phyloP scores from a whole-genome alignment of 768 basidiomycete genomes.

The Mycena capillaripes region DNA sequence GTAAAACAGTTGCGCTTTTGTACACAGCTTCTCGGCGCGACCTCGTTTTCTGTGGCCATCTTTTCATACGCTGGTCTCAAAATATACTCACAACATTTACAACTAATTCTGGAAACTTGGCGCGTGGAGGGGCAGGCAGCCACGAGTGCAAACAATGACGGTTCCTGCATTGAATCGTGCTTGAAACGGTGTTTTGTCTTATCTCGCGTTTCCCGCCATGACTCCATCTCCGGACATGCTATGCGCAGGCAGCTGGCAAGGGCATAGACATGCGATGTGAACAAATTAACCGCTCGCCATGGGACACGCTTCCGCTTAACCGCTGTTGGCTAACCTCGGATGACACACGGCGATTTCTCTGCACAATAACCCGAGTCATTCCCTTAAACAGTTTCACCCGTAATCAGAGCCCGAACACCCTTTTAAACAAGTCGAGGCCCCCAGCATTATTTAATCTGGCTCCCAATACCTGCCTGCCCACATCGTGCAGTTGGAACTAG shows the following conservation, averaged over 20 bases:
- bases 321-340: constrained; percentile 48
- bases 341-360: constrained; percentile 52
- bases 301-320: background rate
- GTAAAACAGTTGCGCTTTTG: too few species aligned
- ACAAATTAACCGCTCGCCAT: background rate
- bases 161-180: background rate
- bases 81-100: too few species aligned
- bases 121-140: too few species aligned
- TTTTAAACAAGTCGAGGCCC: too few species aligned
- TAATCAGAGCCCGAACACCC: constrained; percentile 16
- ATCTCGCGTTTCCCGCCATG: background rate
- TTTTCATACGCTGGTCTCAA: too few species aligned
- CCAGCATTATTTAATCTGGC: constrained; percentile 17
- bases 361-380: constrained; percentile 43
- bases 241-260: background rate
- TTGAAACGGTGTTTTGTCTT: constrained; percentile 10
- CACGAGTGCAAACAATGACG: background rate
- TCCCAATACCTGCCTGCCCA: background rate
- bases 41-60: too few species aligned
- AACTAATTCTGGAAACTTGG: too few species aligned
- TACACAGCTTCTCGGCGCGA: too few species aligned
- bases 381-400: too few species aligned
- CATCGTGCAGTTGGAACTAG: background rate
- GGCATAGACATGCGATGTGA: background rate
- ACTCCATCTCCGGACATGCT: constrained; percentile 2